phyloP scores from a whole-genome alignment of 2,329 filamentous ascomycete species.

The Cryphonectria naterciae region DNA sequence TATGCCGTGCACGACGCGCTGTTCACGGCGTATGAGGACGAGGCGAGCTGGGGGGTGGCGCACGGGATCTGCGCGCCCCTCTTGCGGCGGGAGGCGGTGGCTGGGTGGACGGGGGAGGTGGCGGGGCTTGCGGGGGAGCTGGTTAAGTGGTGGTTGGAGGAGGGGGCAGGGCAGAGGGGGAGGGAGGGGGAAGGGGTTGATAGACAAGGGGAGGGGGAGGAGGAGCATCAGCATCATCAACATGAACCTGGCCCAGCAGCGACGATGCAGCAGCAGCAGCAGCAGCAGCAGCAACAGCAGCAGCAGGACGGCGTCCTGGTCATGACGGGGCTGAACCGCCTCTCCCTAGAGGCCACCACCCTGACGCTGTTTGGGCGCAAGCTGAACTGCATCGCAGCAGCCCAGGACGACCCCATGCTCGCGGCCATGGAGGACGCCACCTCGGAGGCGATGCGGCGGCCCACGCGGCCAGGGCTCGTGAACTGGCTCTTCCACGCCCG shows the following conservation, averaged over 20 bases:
- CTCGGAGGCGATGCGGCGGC: slow-evolving; percentile 59
- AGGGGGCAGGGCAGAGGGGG: neutral
- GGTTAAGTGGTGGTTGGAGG: slow-evolving; percentile 51
- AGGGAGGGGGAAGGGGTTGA: too few species aligned
- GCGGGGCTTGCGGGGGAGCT: slow-evolving; percentile 54
- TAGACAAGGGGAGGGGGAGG: too few species aligned
- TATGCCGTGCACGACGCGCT: slow-evolving; percentile 53
- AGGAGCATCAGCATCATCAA: too few species aligned
- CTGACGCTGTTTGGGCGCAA: slow-evolving; percentile 56
- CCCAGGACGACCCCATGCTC: slow-evolving; percentile 50
- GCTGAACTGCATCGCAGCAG: slow-evolving; percentile 50
- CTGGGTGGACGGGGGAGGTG: slow-evolving; percentile 51
- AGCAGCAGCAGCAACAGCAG: neutral
- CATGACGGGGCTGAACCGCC: slow-evolving; percentile 54
- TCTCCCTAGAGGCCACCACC: slow-evolving; percentile 57
- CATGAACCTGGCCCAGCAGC: too few species aligned
- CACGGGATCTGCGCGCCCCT: slow-evolving; percentile 57
- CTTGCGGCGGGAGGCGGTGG: slow-evolving; percentile 41
- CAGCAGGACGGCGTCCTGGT: slow-evolving; percentile 40
- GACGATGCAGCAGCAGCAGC: too few species aligned
- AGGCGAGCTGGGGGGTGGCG: slow-evolving; percentile 53
- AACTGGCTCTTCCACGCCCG: slow-evolving; percentile 56
- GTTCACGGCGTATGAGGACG: slow-evolving; percentile 56
- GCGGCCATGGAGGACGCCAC: slow-evolving; percentile 59
- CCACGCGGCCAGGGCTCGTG: slow-evolving; percentile 54